A percentile compares a stretch with the other conserved stretches of the same genome.
These are phyloP conservation scores for Leccinum imitatum DNA, from an alignment of 768 basidiomycete genomes.

Conservation along the genomic window DNA sequence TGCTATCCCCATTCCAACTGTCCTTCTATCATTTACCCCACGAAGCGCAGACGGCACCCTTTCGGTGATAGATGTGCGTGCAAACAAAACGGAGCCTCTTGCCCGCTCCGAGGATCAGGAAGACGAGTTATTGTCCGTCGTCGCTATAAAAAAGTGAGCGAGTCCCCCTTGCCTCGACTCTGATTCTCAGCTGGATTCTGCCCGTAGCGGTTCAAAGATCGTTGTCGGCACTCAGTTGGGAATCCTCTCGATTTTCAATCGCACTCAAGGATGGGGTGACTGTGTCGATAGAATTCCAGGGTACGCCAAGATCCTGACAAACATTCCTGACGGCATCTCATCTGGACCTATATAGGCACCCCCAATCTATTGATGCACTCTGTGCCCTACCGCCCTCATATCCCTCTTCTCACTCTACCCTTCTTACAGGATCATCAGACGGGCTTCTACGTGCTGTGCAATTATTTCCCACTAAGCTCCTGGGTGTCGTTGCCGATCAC, in stretches of 20 bases:
- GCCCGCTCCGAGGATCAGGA: constrained; percentile 95
- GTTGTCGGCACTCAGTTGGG: constrained; percentile 90
- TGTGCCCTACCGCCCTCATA: constrained; percentile 67
- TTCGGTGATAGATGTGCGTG: constrained; percentile 88
- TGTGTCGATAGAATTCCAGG: constrained; percentile 90
- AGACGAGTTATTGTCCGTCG: constrained; percentile 86
- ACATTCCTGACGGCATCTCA: constrained; percentile 8
- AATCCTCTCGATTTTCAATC: constrained; percentile 87
- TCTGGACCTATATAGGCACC: constrained; percentile 58
- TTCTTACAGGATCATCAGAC: constrained; percentile 91
- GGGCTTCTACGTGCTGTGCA: constrained; percentile 86
- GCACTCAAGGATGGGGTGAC: constrained; percentile 84
- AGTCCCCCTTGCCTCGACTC: constrained; percentile 18
- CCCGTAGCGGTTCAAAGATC: constrained; percentile 65
- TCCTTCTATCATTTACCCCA: background rate
- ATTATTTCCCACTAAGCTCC: constrained; percentile 82
- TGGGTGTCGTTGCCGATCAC: constrained; percentile 90
- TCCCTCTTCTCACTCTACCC: constrained; percentile 60
- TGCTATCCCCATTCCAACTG: background rate
- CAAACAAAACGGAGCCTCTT: constrained; percentile 72
- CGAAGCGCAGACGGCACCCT: constrained; percentile 88
- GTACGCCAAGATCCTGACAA: constrained; percentile 40
- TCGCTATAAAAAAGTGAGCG: constrained; percentile 73
- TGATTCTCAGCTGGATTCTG: background rate
- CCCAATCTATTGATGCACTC: constrained; percentile 86